A percentile compares a stretch with the other conserved stretches of the same genome.
Evolutionary conservation across 768 basidiomycete species (phyloP).

Genomic region (Mycena rebaudengoi): DNA sequence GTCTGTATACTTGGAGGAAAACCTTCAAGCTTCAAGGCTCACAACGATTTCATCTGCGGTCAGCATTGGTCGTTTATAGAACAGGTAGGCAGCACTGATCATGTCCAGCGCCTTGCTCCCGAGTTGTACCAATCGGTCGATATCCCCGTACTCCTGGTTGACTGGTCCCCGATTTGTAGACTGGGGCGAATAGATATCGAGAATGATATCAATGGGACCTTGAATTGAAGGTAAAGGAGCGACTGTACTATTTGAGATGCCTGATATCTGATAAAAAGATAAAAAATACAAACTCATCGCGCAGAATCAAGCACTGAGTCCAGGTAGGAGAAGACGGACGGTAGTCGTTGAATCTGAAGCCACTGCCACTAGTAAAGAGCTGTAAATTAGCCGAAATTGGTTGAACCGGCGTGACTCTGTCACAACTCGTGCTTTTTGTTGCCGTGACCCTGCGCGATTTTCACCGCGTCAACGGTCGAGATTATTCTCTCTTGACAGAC

Average conservation of each 20-base stretch:
- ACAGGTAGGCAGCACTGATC: slow-evolving; percentile 60
- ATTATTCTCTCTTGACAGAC: no score
- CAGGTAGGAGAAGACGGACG: no score
- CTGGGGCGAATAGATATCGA: slow-evolving; percentile 66
- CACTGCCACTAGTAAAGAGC: no score
- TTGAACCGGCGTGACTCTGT: no score
- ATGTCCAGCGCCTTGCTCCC: slow-evolving; percentile 63
- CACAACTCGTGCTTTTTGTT: no score
- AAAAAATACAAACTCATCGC: background rate
- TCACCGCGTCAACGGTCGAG: no score
- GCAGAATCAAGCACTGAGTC: no score
- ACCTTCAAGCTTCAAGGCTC: slow-evolving; percentile 14
- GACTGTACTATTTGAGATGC: slow-evolving; percentile 17
- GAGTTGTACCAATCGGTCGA: slow-evolving; percentile 65
- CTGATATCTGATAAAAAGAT: background rate
- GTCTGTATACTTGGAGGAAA: background rate
- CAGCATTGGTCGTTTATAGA: slow-evolving; percentile 53
- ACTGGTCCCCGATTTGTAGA: slow-evolving; percentile 41
- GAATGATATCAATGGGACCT: slow-evolving; percentile 59
- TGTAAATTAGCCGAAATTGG: no score
- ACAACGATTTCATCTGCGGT: slow-evolving; percentile 54
- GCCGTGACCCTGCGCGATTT: no score
- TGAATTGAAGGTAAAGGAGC: slow-evolving; percentile 66
- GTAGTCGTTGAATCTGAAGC: no score
- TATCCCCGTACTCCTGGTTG: slow-evolving; percentile 64